Base-by-base conservation (phyloP, 2,329 filamentous ascomycete genomes). In the Gyromitra esculenta region DNA sequence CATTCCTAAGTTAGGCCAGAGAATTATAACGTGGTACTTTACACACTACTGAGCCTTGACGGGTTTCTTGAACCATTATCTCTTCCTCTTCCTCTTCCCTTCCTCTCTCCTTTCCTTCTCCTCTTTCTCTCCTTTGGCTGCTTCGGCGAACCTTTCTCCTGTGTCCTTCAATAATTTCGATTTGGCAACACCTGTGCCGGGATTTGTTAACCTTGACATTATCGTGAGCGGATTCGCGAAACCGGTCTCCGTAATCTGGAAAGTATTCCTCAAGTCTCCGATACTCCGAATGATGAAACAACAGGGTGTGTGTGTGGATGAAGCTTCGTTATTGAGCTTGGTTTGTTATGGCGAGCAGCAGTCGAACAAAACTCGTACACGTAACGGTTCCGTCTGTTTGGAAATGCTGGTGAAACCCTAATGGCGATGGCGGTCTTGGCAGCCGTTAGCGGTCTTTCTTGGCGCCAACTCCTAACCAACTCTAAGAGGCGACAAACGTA, bases 1-100 rank as follows among this genome's bases (percentile, higher is more conserved):
- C 25, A 54, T 43, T 45, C 48, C 56, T 21, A 35, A 52, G 57
- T 25, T 69, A 18, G 56, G 48, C 41, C 37, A 56, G 18, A 41
- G 5, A 18, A 37, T 35, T 8, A 21, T 31, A n/a, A 5, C 15
- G 35, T 69, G 9, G 43, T 45, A 45, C 43, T 45, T 13, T 45
- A 15, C 8, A 31, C 52, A 15, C 52, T 56, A 18, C 18, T 37
- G 43, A 69, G 37, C 48, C 39, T 39, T 41, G 66, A 60, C 31
- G 31, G 37, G 41, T 31, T 65, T 25, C 45, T n/a, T 15, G 25
- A 48, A 37, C 15, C 25, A 50, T 8, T 35, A 64, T 64, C 43
- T 64, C 39, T 6, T n/a, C 18, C 8, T 48, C 41, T 64, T 52
- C 18, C 18, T 25, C 18, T 6, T n/a, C 6, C 18, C 6, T 6